Percentiles rank a stretch among this genome's conserved stretches.
These are phyloP conservation scores for Trichoderma brevicompactum DNA, from an alignment of 2,329 filamentous ascomycete genomes.

Conservation along the genomic window DNA sequence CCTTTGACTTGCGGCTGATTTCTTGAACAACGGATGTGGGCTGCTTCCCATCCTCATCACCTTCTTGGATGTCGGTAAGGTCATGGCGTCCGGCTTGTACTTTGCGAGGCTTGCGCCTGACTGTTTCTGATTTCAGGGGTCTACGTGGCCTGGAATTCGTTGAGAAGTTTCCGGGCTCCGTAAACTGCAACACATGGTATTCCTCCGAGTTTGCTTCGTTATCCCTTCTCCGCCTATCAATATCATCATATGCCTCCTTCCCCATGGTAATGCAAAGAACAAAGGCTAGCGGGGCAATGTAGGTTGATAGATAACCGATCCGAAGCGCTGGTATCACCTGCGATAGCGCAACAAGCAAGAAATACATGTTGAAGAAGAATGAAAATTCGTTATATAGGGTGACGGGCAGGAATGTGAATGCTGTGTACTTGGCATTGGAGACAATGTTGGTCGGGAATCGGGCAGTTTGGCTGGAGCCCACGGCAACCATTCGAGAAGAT, in stretches of 20 bases:
- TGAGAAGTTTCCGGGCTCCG: slow-evolving; percentile 53
- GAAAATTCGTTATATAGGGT: slow-evolving; percentile 99
- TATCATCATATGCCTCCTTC: slow-evolving; percentile 95
- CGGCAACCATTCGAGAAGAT: slow-evolving; percentile 73
- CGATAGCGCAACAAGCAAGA: slow-evolving; percentile 90
- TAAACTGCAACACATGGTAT: slow-evolving; percentile 78
- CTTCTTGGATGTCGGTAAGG: slow-evolving; percentile 70
- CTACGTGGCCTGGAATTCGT: slow-evolving; percentile 46
- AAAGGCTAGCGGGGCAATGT: slow-evolving; percentile 89
- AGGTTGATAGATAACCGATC: slow-evolving; percentile 94
- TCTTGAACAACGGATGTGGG: slow-evolving; percentile 64
- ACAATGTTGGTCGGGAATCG: slow-evolving; percentile 89
- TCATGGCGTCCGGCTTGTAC: slow-evolving; percentile 40
- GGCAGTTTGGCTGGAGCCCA: slow-evolving; percentile 73
- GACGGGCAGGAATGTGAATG: slow-evolving; percentile 88
- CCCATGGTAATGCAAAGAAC: slow-evolving; percentile 90
- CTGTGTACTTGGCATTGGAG: slow-evolving; percentile 97
- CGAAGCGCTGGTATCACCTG: slow-evolving; percentile 87
- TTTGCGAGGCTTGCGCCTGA: slow-evolving; percentile 40
- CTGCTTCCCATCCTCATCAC: slow-evolving; percentile 58
- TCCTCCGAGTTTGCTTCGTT: slow-evolving; percentile 92
- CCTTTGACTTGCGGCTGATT: slow-evolving; percentile 78
- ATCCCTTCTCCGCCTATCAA: slow-evolving; percentile 82
- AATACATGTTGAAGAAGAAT: slow-evolving; percentile 99
- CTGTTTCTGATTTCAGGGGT: slow-evolving; percentile 50